A percentile compares a stretch with the other conserved stretches of the same genome.
Evolutionary conservation across 441 rosid genomes (phyloP).

Genomic region (Melastoma candidum): DNA sequence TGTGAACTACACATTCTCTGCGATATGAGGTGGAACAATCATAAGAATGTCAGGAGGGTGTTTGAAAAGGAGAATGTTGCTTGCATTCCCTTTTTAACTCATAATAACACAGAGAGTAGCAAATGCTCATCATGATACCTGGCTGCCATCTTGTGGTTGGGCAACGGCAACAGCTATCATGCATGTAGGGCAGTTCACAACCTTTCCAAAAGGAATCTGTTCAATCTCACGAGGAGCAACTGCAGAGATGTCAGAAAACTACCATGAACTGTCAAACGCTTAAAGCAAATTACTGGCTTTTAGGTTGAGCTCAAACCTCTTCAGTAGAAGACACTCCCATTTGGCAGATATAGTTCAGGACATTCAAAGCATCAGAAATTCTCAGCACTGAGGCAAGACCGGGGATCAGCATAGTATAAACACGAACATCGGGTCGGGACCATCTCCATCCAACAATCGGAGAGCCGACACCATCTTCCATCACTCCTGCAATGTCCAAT

Average conservation of each 20-base stretch:
- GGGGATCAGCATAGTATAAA: conserved; percentile 49
- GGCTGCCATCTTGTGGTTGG: conserved; percentile 85
- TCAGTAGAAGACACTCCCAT: conserved; percentile 79
- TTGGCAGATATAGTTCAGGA: conserved; percentile 63
- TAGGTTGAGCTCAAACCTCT: conserved; percentile 36
- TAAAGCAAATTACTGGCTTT: no score
- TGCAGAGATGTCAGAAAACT: background rate
- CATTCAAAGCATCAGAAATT: conserved; percentile 71
- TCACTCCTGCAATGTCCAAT: conserved; percentile 22
- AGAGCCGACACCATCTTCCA: conserved; percentile 30
- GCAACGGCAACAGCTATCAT: conserved; percentile 69
- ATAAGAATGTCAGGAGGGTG: no score
- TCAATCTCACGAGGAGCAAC: background rate
- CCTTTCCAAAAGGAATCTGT: conserved; percentile 92
- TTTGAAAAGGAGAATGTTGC: background rate
- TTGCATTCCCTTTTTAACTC: background rate
- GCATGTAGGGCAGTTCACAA: conserved; percentile 87
- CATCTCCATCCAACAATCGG: conserved; percentile 66
- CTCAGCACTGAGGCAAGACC: conserved; percentile 69
- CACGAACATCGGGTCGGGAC: conserved; percentile 76
- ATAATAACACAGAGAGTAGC: background rate
- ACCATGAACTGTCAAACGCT: background rate
- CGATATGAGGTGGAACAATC: background rate
- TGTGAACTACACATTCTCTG: no score
- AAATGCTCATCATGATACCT: conserved; percentile 30